Evolutionary conservation across 768 basidiomycete genomes (phyloP), one percentile per base, ranked within the genome.

Genomic region (Lenzites betulinus): DNA sequence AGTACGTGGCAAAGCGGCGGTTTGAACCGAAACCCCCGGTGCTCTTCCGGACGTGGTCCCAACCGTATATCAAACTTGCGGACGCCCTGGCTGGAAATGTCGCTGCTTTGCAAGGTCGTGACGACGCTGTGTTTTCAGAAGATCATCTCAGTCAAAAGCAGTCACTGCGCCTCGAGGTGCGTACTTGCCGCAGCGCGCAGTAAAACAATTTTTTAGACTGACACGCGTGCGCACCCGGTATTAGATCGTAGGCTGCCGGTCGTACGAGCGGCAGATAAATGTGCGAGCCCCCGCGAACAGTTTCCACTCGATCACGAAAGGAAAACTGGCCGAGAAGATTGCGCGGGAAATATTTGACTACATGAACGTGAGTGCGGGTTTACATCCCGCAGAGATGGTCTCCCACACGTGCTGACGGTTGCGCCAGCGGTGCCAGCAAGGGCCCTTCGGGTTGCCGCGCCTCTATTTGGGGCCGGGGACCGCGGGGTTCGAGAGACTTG

Each of bases 201-300:
- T 15, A 3, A 1, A n/a, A 22, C 3, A 11, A 15, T 22, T 18
- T 25, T 15, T 16, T 16, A 13, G 7, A 28, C 23, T 42, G 13
- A 30, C 13, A 15, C 16, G 38, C 38, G 7, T 52, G 13, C 25
- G 30, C 11, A 33, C 30, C 30, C 30, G 18, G 18, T 8, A 13
- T 3, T 44, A 63, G 61, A 43, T 63, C 6, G 39, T 43, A 1
- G 41, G 42, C 7, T 42, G 42, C 28, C 48, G 39, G 16, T 46
- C 61, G 30, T 63, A 39, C 23, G 61, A 63, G 47, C 51, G 48
- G 8, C 61, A 63, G 22, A 63, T 63, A 51, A 63, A 63, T 20
- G 61, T 63, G 22, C 46, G 55, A 4, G 58, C 30, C 35, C 56
- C 61, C 0, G 44, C 61, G 12, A 48, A 54, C 33, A 26, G 55